phyloP scores from a whole-genome alignment of 2,329 filamentous ascomycete species.

The Aureobasidium musti region DNA sequence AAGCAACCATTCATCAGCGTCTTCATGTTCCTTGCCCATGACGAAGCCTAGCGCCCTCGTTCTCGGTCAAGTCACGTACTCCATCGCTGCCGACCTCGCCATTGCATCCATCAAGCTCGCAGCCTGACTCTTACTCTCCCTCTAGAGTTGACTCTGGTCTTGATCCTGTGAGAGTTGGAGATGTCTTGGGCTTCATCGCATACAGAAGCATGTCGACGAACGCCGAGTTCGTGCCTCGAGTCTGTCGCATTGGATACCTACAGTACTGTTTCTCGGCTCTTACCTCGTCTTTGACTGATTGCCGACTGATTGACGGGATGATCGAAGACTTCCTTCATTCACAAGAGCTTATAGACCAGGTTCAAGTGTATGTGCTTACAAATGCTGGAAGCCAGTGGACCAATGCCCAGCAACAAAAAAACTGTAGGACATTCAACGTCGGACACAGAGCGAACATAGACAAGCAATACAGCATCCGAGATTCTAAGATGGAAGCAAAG shows the following conservation, averaged over 20 bases:
- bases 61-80: conserved; percentile 69
- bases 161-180: too few relatives aligned
- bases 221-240: neutral
- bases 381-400: too few relatives aligned
- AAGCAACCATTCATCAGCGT: neutral
- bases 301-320: too few relatives aligned
- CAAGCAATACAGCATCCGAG: conserved; percentile 57
- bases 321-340: too few relatives aligned
- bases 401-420: too few relatives aligned
- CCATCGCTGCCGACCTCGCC: conserved; percentile 77
- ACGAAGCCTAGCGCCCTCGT: conserved; percentile 73
- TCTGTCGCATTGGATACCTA: conserved; percentile 62
- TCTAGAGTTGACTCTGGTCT: too few relatives aligned
- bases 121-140: too few relatives aligned
- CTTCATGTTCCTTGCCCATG: conserved; percentile 64
- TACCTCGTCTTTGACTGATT: conserved; percentile 87
- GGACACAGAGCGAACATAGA: conserved; percentile 72
- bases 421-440: too few relatives aligned
- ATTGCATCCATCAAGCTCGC: conserved; percentile 73
- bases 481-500: conserved; percentile 68
- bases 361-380: too few relatives aligned
- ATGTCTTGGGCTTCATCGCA: too few relatives aligned
- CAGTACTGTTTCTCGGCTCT: conserved; percentile 84
- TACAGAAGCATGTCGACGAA: too few relatives aligned
- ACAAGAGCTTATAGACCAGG: too few relatives aligned